phyloP scores from a whole-genome alignment of 345 rosid species.

The Salix arbutifolia region DNA sequence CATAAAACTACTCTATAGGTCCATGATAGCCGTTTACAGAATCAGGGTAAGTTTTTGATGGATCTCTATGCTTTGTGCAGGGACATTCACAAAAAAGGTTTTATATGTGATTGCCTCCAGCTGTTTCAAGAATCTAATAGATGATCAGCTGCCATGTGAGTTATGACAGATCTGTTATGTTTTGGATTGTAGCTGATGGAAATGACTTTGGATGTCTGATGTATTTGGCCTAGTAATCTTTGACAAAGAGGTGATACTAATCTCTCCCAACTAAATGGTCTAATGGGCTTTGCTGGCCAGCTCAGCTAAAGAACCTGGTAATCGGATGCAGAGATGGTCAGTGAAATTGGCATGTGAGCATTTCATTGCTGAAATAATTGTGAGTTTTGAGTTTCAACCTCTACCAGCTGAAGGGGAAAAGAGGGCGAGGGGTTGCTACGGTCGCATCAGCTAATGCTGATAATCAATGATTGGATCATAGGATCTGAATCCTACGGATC shows the following conservation, averaged over 20 bases:
- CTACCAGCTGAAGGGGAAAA: background rate
- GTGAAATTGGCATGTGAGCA: background rate
- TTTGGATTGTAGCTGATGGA: background rate
- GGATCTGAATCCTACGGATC: background rate
- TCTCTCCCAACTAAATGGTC: background rate
- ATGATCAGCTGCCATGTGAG: background rate
- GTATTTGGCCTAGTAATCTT: background rate
- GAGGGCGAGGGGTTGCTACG: background rate
- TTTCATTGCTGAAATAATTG: background rate
- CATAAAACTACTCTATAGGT: conserved; percentile 1
- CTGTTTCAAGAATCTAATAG: conserved; percentile 1
- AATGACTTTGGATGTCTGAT: background rate
- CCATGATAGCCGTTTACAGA: background rate
- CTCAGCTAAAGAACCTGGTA: background rate
- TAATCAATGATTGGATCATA: background rate
- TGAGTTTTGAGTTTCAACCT: background rate
- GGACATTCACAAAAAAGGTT: background rate
- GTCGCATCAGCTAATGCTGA: background rate
- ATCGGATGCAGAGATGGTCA: background rate
- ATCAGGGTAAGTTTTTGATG: conserved; percentile 12
- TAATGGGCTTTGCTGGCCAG: background rate
- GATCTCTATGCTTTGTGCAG: conserved; percentile 11
- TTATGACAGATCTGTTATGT: background rate
- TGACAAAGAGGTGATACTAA: background rate
- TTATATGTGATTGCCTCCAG: background rate